Conservation (phyloP, 495 filamentous ascomycete genomes). For the Penicillium alfredii region DNA sequence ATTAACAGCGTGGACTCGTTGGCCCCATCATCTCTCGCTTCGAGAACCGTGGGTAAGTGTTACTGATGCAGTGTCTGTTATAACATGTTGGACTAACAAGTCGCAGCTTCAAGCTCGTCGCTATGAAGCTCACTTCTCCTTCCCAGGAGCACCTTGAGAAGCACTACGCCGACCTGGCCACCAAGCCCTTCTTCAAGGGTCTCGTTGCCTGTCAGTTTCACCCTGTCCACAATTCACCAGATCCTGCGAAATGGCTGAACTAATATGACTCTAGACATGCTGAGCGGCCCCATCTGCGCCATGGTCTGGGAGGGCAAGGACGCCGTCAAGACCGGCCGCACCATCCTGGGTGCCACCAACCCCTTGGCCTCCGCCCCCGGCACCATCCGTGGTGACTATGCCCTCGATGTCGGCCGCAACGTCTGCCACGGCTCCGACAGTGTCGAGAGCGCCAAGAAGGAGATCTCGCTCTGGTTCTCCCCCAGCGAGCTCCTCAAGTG, state of each 20-base stretch:
- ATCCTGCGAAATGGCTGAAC: not conserved
- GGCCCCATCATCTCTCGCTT: slow-evolving; percentile 96
- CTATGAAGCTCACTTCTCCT: slow-evolving; percentile 88
- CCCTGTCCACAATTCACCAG: not conserved
- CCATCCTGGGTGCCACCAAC: slow-evolving; percentile 96
- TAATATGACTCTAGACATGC: slow-evolving; percentile 67
- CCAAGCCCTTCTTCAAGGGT: slow-evolving; percentile 94
- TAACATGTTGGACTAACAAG: slow-evolving; percentile 12
- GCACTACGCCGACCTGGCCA: slow-evolving; percentile 89
- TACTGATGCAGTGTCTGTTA: slow-evolving; percentile 9
- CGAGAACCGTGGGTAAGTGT: slow-evolving; percentile 85
- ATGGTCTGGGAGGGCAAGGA: slow-evolving; percentile 99
- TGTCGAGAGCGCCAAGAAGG: slow-evolving; percentile 98
- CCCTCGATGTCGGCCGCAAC: slow-evolving; percentile 89
- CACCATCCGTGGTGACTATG: slow-evolving; percentile 91
- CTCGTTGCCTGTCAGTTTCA: slow-evolving; percentile 74
- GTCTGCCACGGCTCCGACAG: slow-evolving; percentile 98
- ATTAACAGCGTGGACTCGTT: slow-evolving; percentile 80
- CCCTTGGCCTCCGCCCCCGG: slow-evolving; percentile 86
- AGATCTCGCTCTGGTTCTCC: slow-evolving; percentile 97
- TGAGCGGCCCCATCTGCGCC: slow-evolving; percentile 90
- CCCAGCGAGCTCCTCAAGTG: slow-evolving; percentile 73
- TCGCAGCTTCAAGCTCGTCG: slow-evolving; percentile 95
- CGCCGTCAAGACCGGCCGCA: slow-evolving; percentile 94
- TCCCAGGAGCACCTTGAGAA: slow-evolving; percentile 90